Evolutionary conservation across 768 basidiomycete genomes (phyloP).

Genomic region (Suillus occidentalis): DNA sequence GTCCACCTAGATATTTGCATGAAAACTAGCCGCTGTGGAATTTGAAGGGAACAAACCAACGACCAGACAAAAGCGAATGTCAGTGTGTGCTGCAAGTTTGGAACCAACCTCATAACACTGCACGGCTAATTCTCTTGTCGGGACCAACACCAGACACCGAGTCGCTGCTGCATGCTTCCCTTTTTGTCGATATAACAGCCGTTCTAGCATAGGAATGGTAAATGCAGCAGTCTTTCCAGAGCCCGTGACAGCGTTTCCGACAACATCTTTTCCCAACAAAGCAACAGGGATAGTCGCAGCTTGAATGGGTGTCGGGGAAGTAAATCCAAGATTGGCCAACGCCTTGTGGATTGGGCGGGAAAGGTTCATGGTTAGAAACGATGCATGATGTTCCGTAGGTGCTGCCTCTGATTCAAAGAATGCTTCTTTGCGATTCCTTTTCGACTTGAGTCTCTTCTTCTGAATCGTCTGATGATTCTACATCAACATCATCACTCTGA

Average conservation of each 20-base stretch:
- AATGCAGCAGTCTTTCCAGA: conserved; percentile 99
- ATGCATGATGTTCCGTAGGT: conserved; percentile 55
- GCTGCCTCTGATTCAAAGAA: conserved; percentile 74
- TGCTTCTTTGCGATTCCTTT: conserved; percentile 73
- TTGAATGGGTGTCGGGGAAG: conserved; percentile 93
- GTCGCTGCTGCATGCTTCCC: conserved; percentile 84
- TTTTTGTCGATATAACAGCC: conserved; percentile 88
- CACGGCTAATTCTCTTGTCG: conserved; percentile 93
- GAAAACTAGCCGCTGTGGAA: conserved; percentile 10
- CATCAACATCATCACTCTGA: conserved; percentile 19
- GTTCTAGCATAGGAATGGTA: conserved; percentile 90
- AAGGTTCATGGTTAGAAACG: conserved; percentile 92
- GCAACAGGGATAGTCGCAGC: conserved; percentile 92
- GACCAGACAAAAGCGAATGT: conserved; percentile 87
- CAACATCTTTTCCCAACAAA: conserved; percentile 91
- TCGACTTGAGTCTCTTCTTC: conserved; percentile 60
- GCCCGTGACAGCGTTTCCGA: conserved; percentile 94
- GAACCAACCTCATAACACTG: conserved; percentile 93
- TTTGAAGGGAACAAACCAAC: conserved; percentile 57
- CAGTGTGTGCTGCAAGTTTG: conserved; percentile 83
- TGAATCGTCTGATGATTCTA: conserved; percentile 50
- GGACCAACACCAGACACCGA: conserved; percentile 88
- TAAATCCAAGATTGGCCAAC: conserved; percentile 76
- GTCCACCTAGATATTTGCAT: conserved; percentile 61
- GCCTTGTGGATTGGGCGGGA: conserved; percentile 94